Evolutionary conservation across 805 yeast genomes (phyloP).

Genomic region (Starmerella davenportii): DNA sequence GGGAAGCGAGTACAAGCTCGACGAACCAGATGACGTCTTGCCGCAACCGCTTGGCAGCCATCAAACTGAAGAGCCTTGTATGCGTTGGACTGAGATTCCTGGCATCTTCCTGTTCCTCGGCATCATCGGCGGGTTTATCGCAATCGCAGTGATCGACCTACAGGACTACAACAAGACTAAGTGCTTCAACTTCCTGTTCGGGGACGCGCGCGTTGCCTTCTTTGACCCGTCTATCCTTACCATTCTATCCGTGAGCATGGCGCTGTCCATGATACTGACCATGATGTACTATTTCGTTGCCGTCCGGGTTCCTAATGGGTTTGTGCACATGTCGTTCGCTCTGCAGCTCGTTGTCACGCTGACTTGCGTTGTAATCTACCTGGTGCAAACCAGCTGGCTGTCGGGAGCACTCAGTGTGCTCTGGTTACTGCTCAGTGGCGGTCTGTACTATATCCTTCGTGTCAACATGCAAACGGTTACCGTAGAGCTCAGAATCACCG

Average conservation of each 20-base stretch:
- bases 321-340: slow-evolving; percentile 51
- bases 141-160: slow-evolving; percentile 50
- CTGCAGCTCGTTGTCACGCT: slow-evolving; percentile 49
- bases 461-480: slow-evolving; percentile 58
- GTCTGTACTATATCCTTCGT: slow-evolving; percentile 57
- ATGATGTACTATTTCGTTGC: slow-evolving; percentile 41
- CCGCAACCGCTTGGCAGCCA: too few species aligned
- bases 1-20: too few species aligned
- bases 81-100: slow-evolving; percentile 13
- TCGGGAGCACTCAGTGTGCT: slow-evolving; percentile 62
- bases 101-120: slow-evolving; percentile 20
- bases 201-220: slow-evolving; percentile 24
- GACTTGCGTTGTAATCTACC: slow-evolving; percentile 60
- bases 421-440: slow-evolving; percentile 46
- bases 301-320: slow-evolving; percentile 42
- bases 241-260: slow-evolving; percentile 44
- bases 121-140: slow-evolving; percentile 46
- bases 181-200: slow-evolving; percentile 44
- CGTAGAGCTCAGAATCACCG: slow-evolving; percentile 47
- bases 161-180: slow-evolving; percentile 42
- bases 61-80: neutral
- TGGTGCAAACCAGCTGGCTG: slow-evolving; percentile 50
- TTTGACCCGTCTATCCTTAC: slow-evolving; percentile 61
- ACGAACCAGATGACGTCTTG: too few species aligned
- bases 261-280: slow-evolving; percentile 42